phyloP scores from a whole-genome alignment of 805 yeast species.

The Candida hungchunana region DNA sequence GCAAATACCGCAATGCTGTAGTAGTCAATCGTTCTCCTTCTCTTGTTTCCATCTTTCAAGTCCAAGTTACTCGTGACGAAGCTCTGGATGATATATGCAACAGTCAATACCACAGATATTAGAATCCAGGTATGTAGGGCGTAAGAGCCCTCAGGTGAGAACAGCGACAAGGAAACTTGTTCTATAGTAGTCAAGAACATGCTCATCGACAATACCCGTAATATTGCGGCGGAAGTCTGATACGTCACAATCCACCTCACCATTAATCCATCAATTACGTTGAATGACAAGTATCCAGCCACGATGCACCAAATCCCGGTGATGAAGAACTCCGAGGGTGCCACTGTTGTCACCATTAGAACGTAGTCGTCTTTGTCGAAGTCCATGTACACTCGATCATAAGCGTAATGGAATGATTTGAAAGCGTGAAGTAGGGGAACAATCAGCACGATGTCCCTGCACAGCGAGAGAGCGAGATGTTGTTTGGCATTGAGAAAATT shows the following conservation, averaged over 20 bases:
- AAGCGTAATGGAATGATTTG: slow-evolving; percentile 33
- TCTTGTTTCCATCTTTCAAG: slow-evolving; percentile 30
- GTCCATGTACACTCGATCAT: slow-evolving; percentile 4
- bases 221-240: slow-evolving; percentile 81
- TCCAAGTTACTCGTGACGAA: slow-evolving; percentile 78
- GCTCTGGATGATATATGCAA: slow-evolving; percentile 77
- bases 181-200: slow-evolving; percentile 67
- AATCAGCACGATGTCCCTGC: slow-evolving; percentile 70
- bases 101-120: slow-evolving; percentile 79
- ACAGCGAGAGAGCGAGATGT: slow-evolving; percentile 70
- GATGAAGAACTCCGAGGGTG: slow-evolving; percentile 73
- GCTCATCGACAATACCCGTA: slow-evolving; percentile 81
- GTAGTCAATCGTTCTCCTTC: slow-evolving; percentile 69
- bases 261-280: slow-evolving; percentile 84
- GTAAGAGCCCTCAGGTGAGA: slow-evolving; percentile 68
- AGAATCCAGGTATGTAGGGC: slow-evolving; percentile 88
- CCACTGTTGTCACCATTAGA: slow-evolving; percentile 44
- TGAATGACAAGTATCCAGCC: slow-evolving; percentile 76
- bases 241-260: slow-evolving; percentile 92
- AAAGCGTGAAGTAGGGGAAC: slow-evolving; percentile 58
- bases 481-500: slow-evolving; percentile 70
- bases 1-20: slow-evolving; percentile 92
- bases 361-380: slow-evolving; percentile 4
- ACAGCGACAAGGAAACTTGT: slow-evolving; percentile 59
- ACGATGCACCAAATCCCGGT: slow-evolving; percentile 94